A percentile compares a stretch with the other conserved stretches of the same genome.
Evolutionary conservation across 257 asterid genomes (phyloP).

Genomic region (Plantago ovata): DNA sequence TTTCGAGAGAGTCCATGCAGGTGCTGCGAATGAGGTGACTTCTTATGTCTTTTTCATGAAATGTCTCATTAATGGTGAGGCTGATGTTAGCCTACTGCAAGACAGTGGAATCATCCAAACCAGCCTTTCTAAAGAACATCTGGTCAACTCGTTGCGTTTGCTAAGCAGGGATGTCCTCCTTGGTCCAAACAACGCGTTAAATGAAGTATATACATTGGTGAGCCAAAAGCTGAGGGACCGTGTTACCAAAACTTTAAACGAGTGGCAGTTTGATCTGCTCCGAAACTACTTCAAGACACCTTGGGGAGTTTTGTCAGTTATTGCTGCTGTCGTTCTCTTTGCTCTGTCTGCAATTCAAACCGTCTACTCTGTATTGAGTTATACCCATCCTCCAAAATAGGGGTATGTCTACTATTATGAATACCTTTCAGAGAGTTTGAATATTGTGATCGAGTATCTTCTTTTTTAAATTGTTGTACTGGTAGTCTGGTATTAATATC

Average conservation of each 20-base stretch:
- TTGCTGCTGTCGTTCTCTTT: constrained; percentile 26
- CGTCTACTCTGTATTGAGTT: constrained; percentile 3
- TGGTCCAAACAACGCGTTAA: constrained; percentile 23
- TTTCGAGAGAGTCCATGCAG: constrained; percentile 36
- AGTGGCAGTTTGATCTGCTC: constrained; percentile 30
- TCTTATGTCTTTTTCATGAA: constrained; percentile 36
- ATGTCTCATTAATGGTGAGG: constrained; percentile 26
- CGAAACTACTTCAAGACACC: constrained; percentile 23
- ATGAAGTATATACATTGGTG: constrained; percentile 10
- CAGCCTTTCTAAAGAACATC: constrained; percentile 31
- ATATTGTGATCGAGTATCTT: too few species aligned
- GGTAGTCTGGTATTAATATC: too few species aligned
- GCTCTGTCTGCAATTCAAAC: constrained; percentile 24
- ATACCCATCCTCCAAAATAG: too few species aligned
- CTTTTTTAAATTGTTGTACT: too few species aligned
- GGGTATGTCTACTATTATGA: too few species aligned
- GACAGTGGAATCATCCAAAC: constrained; percentile 27
- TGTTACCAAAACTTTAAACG: neutral
- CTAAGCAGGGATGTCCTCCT: constrained; percentile 24
- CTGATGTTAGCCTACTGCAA: constrained; percentile 36
- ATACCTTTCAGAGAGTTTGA: too few species aligned
- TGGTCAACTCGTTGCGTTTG: constrained; percentile 33
- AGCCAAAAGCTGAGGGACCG: constrained; percentile 18
- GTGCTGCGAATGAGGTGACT: constrained; percentile 35
- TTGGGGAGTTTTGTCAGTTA: constrained; percentile 27